Conservation (phyloP, 768 basidiomycete genomes). For the Astraeus odoratus region DNA sequence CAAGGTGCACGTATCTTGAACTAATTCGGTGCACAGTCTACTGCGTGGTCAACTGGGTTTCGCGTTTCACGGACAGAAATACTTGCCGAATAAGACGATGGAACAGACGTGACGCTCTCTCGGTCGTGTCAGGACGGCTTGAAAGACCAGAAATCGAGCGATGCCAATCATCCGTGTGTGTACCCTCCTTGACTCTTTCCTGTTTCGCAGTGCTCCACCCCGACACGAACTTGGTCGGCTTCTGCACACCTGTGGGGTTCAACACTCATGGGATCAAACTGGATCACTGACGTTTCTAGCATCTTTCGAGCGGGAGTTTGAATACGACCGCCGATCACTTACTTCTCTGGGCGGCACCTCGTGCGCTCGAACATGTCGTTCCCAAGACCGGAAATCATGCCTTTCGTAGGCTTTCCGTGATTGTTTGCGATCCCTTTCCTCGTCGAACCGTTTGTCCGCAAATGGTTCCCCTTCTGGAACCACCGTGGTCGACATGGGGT, state of each 20-base stretch:
- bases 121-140: conserved; percentile 3
- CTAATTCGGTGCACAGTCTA: conserved; percentile 41
- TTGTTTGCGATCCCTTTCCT: conserved; percentile 18
- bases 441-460: conserved; percentile 22
- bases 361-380: conserved; percentile 4
- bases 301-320: conserved; percentile 21
- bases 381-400: conserved; percentile 4
- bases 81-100: conserved; percentile 32
- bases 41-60: conserved; percentile 7
- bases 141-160: background rate
- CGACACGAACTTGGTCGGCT: conserved; percentile 7
- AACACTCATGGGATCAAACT: background rate
- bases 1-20: conserved; percentile 36
- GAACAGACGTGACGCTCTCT: conserved; percentile 27
- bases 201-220: conserved; percentile 1
- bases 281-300: conserved; percentile 22
- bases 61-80: conserved; percentile 5
- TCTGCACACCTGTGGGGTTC: conserved; percentile 13
- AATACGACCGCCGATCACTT: conserved; percentile 16
- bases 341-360: conserved; percentile 19
- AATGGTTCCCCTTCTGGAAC: conserved; percentile 41
- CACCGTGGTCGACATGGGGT: conserved; percentile 29
- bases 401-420: conserved; percentile 16
- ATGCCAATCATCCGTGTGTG: conserved; percentile 6
- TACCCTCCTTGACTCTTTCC: background rate